These are phyloP conservation scores for Thalassiosira pacifica DNA, from an alignment of 352 stramenopile genomes.

Conservation along the genomic window DNA sequence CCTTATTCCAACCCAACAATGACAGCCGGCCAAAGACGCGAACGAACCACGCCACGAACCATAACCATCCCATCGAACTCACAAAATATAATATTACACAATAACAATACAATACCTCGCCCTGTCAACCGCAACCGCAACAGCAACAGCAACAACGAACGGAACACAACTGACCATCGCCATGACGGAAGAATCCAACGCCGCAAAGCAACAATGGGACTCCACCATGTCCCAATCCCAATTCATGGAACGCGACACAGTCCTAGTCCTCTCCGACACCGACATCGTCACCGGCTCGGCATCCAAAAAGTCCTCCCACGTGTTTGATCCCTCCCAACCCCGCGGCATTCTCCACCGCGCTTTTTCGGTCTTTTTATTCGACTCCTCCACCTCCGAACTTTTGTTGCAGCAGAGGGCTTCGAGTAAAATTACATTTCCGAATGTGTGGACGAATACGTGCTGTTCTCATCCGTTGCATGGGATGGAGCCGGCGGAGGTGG, in stretches of 20 bases:
- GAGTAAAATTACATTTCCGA: slow-evolving; percentile 99
- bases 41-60: too few relatives aligned
- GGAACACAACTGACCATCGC: too few relatives aligned
- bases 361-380: slow-evolving; percentile 90
- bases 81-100: too few relatives aligned
- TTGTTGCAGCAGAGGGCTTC: slow-evolving; percentile 89
- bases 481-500: slow-evolving; percentile 88
- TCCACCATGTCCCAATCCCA: slow-evolving; percentile 81
- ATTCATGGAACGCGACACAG: slow-evolving; percentile 89
- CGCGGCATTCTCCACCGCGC: slow-evolving; percentile 87
- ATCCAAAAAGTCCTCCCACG: slow-evolving; percentile 69
- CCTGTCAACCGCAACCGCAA: too few relatives aligned
- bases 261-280: slow-evolving; percentile 49
- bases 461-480: slow-evolving; percentile 97
- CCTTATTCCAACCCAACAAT: too few relatives aligned
- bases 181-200: too few relatives aligned
- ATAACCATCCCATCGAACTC: too few relatives aligned
- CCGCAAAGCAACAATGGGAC: too few relatives aligned
- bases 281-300: slow-evolving; percentile 44
- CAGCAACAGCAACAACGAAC: too few relatives aligned
- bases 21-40: too few relatives aligned
- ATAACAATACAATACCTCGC: too few relatives aligned
- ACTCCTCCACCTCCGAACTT: slow-evolving; percentile 76
- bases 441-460: slow-evolving; percentile 99
- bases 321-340: slow-evolving; percentile 57